These are phyloP conservation scores for Claviceps africana DNA, from an alignment of 2,329 filamentous ascomycete species.

Conservation along the genomic window DNA sequence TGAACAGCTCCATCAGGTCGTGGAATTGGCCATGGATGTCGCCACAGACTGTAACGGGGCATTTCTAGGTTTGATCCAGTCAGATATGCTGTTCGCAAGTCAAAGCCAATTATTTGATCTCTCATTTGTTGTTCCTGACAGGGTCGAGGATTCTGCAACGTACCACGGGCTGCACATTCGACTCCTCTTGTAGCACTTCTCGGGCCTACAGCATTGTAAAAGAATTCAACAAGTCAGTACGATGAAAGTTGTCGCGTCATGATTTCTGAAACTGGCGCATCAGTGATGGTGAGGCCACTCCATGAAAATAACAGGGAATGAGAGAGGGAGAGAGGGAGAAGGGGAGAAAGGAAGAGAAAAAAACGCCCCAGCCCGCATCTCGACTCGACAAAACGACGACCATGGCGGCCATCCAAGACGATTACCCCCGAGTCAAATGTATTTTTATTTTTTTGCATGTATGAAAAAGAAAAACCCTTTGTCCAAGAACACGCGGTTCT, in stretches of 20 bases:
- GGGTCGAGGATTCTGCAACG: slow-evolving; percentile 15
- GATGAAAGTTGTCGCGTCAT: neutral
- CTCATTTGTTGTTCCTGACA: neutral
- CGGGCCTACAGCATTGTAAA: slow-evolving; percentile 48
- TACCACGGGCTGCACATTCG: slow-evolving; percentile 98
- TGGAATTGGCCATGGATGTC: slow-evolving; percentile 99
- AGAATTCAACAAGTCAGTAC: slow-evolving; percentile 16
- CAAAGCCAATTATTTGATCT: neutral
- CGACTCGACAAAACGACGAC: neutral
- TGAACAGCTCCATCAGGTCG: slow-evolving; percentile 98
- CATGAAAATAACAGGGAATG: neutral
- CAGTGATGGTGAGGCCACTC: neutral
- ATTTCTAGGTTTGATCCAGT: slow-evolving; percentile 50
- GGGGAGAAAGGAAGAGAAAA: neutral
- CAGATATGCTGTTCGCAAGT: slow-evolving; percentile 2
- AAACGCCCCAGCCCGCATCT: neutral
- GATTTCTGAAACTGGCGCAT: neutral
- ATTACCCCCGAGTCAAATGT: too few relatives aligned
- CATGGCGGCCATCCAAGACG: neutral
- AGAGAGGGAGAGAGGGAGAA: too few relatives aligned
- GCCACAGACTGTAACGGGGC: slow-evolving; percentile 94
- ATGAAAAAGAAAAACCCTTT: neutral
- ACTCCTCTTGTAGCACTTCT: slow-evolving; percentile 94
- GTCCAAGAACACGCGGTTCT: neutral
- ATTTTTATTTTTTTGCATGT: too few relatives aligned